These are phyloP conservation scores for Agaricales sp. DNA, from an alignment of 1,284 basidiomycete genomes.

Conservation along the genomic window DNA sequence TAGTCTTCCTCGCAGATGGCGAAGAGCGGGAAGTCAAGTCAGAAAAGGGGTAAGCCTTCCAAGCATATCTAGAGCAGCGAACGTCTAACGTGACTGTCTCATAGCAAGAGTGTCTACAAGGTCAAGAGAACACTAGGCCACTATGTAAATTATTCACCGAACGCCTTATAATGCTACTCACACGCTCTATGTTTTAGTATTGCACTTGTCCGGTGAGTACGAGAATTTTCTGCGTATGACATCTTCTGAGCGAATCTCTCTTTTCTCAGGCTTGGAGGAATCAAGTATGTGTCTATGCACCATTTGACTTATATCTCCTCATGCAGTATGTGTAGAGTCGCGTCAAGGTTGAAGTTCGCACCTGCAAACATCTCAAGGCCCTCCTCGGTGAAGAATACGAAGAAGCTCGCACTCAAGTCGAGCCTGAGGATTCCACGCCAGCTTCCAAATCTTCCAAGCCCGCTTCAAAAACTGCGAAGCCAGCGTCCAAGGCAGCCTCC, in stretches of 20 bases:
- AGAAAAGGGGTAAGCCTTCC: constrained; percentile 24
- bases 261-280: constrained; percentile 35
- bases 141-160: constrained; percentile 34
- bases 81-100: not conserved
- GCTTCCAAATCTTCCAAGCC: constrained; percentile 4
- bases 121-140: constrained; percentile 42
- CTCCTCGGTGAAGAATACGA: constrained; percentile 53
- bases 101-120: constrained; percentile 36
- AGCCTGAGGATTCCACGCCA: constrained; percentile 5
- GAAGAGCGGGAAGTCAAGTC: constrained; percentile 33
- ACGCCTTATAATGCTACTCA: constrained; percentile 5
- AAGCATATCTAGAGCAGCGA: too few relatives aligned
- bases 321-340: constrained; percentile 23
- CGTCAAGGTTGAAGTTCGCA: constrained; percentile 39
- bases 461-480: not conserved
- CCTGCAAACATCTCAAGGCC: constrained; percentile 50
- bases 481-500: not conserved
- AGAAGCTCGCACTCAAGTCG: constrained; percentile 24
- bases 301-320: not conserved
- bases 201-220: constrained; percentile 34
- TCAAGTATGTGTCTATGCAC: constrained; percentile 21
- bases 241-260: constrained; percentile 3
- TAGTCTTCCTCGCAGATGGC: constrained; percentile 29
- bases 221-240: constrained; percentile 3
- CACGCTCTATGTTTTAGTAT: constrained; percentile 1